phyloP scores from a whole-genome alignment of 78 protist species.

The Monosiga brevicollis region DNA sequence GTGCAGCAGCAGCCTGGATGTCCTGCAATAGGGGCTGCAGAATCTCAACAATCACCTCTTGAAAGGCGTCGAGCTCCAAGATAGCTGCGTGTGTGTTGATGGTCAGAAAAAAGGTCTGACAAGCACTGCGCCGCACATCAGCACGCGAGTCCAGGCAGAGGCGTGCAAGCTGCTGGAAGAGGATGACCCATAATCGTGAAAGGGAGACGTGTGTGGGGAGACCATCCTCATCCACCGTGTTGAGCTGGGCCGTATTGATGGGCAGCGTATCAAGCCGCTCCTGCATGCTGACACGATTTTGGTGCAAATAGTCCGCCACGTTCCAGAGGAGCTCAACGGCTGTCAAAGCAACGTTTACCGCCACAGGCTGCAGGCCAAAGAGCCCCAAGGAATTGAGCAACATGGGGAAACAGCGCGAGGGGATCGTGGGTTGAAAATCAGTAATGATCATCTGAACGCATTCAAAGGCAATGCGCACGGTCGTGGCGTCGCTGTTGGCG shows the following conservation, averaged over 20 bases:
- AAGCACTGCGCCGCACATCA: constrained; percentile 23
- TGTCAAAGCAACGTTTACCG: constrained; percentile 29
- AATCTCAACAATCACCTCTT: not conserved
- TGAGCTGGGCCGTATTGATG: not conserved
- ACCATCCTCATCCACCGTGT: not conserved
- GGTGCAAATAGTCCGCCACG: constrained; percentile 12
- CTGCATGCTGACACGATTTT: not conserved
- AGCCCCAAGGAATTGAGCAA: not conserved
- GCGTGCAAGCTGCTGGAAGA: constrained; percentile 3
- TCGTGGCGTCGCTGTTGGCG: not conserved
- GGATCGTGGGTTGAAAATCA: constrained; percentile 1
- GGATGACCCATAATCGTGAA: constrained; percentile 2
- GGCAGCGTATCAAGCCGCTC: not conserved
- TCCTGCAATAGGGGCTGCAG: not conserved
- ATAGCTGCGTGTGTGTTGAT: not conserved
- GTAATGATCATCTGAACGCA: not conserved
- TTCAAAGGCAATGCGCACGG: constrained; percentile 7
- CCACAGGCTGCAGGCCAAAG: constrained; percentile 19
- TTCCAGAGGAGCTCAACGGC: constrained; percentile 37
- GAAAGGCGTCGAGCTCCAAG: not conserved
- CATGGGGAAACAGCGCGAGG: not conserved
- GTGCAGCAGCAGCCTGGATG: not conserved
- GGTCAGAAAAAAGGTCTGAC: constrained; percentile 19
- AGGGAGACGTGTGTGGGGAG: not conserved
- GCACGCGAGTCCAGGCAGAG: constrained; percentile 23